These are phyloP conservation scores for Ascomycota sp. DNA, from an alignment of 2,329 filamentous ascomycete genomes.

Conservation along the genomic window DNA sequence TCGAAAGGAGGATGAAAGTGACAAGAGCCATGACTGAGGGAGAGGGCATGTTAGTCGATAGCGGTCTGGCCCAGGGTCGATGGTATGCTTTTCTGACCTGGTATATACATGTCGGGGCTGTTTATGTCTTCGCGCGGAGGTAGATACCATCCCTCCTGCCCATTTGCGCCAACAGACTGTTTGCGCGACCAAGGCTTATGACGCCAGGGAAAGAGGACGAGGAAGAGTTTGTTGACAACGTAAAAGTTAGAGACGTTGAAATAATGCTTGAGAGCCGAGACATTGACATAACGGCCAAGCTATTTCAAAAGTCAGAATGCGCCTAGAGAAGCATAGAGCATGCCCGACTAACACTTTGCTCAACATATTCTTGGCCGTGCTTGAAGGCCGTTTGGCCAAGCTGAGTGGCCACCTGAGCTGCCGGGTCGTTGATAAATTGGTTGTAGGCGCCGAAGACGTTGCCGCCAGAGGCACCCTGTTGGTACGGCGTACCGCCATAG, in stretches of 20 bases:
- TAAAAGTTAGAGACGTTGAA: slow-evolving; percentile 98
- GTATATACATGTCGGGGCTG: slow-evolving; percentile 98
- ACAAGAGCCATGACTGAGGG: slow-evolving; percentile 71
- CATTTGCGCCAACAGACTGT: slow-evolving; percentile 49
- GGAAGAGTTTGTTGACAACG: slow-evolving; percentile 76
- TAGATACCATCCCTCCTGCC: slow-evolving; percentile 60
- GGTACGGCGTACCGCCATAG: slow-evolving; percentile 54
- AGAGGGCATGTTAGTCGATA: slow-evolving; percentile 4
- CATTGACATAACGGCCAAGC: slow-evolving; percentile 62
- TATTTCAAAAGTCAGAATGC: slow-evolving; percentile 7
- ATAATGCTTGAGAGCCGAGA: slow-evolving; percentile 90
- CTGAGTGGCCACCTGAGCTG: slow-evolving; percentile 85
- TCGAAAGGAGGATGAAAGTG: slow-evolving; percentile 89
- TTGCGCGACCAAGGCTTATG: slow-evolving; percentile 95
- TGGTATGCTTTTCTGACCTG: slow-evolving; percentile 19
- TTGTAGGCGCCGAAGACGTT: slow-evolving; percentile 56
- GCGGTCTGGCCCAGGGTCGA: slow-evolving; percentile 1
- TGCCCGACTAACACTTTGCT: slow-evolving; percentile 57
- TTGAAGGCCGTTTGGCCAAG: slow-evolving; percentile 82
- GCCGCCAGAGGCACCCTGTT: slow-evolving; percentile 32
- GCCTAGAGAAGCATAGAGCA: too few species aligned
- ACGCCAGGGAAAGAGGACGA: slow-evolving; percentile 93
- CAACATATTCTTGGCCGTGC: slow-evolving; percentile 83
- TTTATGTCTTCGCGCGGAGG: slow-evolving; percentile 91
- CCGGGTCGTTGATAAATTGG: slow-evolving; percentile 88